Conservation (phyloP, 2,329 filamentous ascomycete species). For the Penicillium sp. region DNA sequence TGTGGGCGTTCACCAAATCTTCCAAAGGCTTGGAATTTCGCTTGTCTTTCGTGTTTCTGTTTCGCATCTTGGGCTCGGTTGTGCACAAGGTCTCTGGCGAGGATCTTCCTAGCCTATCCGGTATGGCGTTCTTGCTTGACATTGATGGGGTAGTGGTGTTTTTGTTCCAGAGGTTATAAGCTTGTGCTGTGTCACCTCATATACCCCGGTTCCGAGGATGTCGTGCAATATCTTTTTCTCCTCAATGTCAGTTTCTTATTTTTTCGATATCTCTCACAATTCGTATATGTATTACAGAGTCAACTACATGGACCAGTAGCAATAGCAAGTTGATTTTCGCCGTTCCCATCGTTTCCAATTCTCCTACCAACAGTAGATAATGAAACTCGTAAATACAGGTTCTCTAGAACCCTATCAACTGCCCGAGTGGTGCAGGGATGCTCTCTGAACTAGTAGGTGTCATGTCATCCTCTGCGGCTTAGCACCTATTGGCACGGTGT, state of each 20-base stretch:
- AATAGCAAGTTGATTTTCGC: not conserved
- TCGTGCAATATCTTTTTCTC: slow-evolving; percentile 1
- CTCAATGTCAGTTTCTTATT: not conserved
- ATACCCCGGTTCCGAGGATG: slow-evolving; percentile 32
- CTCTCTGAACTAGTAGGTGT: no score
- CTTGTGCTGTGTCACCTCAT: slow-evolving; percentile 29
- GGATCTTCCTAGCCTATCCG: slow-evolving; percentile 12
- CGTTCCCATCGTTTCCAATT: not conserved
- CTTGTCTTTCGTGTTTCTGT: slow-evolving; percentile 4
- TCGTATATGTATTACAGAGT: not conserved
- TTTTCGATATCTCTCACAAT: not conserved
- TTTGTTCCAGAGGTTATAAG: slow-evolving; percentile 23
- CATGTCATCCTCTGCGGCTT: not conserved
- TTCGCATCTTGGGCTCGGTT: slow-evolving; percentile 19
- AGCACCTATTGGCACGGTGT: not conserved
- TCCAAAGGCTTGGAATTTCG: slow-evolving; percentile 19
- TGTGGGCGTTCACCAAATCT: slow-evolving; percentile 31
- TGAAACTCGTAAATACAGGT: no score
- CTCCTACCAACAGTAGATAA: not conserved
- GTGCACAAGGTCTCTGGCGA: not conserved
- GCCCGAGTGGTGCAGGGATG: no score
- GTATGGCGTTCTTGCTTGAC: slow-evolving; percentile 34
- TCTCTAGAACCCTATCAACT: no score
- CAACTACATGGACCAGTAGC: not conserved
- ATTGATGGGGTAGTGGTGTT: slow-evolving; percentile 33